phyloP scores from a whole-genome alignment of 2,329 filamentous ascomycete genomes.

The Diaporthe australafricana region DNA sequence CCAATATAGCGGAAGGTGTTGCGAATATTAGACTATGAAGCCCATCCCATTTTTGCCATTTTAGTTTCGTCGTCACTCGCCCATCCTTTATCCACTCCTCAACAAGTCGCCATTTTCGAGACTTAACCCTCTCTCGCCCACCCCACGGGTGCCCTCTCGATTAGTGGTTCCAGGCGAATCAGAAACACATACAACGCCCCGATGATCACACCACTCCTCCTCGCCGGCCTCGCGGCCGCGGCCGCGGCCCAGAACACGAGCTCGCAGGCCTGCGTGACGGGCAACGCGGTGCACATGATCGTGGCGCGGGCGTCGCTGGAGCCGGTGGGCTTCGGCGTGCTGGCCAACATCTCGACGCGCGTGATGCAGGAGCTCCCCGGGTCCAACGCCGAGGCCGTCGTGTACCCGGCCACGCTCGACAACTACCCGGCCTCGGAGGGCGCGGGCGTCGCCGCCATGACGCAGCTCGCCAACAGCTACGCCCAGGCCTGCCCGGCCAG shows the following conservation, averaged over 20 bases:
- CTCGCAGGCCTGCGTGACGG: constrained; percentile 35
- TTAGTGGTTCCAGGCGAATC: not conserved
- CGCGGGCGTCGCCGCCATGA: constrained; percentile 39
- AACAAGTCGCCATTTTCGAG: not conserved
- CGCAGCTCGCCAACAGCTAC: constrained; percentile 37
- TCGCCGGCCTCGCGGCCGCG: constrained; percentile 20
- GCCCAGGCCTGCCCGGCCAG: constrained; percentile 38
- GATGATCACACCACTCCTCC: constrained; percentile 17
- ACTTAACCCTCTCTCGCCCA: not conserved
- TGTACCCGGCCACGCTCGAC: constrained; percentile 43
- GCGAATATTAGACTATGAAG: not conserved
- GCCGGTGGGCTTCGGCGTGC: constrained; percentile 38
- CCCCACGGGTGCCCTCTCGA: not conserved
- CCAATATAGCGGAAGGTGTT: not conserved
- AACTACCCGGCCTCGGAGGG: constrained; percentile 40
- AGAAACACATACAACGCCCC: not conserved
- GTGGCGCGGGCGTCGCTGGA: constrained; percentile 42
- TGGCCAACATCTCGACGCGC: constrained; percentile 42
- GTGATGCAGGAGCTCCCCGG: constrained; percentile 40
- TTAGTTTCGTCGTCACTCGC: not conserved
- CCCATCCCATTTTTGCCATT: constrained; percentile 17
- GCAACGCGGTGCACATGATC: constrained; percentile 42
- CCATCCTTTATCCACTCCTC: not conserved
- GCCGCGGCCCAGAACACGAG: constrained; percentile 15
- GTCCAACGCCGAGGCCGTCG: constrained; percentile 40